A percentile compares a stretch with the other conserved stretches of the same genome.
phyloP scores from a whole-genome alignment of 192 early-diverging fungal genomes.

The Mortierella antarctica region DNA sequence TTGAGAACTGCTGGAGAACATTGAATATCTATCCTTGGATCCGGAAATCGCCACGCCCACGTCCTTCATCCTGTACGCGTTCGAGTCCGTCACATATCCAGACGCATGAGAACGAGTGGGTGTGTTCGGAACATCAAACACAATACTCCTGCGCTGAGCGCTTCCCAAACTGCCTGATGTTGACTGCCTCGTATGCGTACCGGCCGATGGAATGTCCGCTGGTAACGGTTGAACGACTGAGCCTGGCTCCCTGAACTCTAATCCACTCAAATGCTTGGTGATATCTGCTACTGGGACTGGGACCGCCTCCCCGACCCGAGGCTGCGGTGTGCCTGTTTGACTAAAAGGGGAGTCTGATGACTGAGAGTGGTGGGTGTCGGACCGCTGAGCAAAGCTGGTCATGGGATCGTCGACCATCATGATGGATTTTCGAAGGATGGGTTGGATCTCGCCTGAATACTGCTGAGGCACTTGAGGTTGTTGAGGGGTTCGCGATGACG shows the following conservation, averaged over 20 bases:
- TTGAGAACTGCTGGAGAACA: slow-evolving; percentile 5
- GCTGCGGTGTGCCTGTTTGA: slow-evolving; percentile 14
- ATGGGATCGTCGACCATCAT: slow-evolving; percentile 27
- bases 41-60: neutral
- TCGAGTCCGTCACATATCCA: neutral
- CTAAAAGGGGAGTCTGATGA: slow-evolving; percentile 32
- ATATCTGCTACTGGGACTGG: slow-evolving; percentile 47
- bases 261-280: slow-evolving; percentile 42
- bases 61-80: slow-evolving; percentile 4
- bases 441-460: slow-evolving; percentile 33
- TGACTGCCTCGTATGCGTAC: slow-evolving; percentile 20
- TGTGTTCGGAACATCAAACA: slow-evolving; percentile 20
- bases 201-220: slow-evolving; percentile 9
- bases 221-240: neutral
- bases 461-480: slow-evolving; percentile 29
- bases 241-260: slow-evolving; percentile 43
- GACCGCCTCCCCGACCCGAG: slow-evolving; percentile 2
- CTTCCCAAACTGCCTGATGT: slow-evolving; percentile 15
- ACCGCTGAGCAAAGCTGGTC: slow-evolving; percentile 15
- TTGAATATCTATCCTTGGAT: slow-evolving; percentile 28
- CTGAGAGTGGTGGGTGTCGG: slow-evolving; percentile 14
- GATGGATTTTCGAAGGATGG: slow-evolving; percentile 16
- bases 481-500: slow-evolving; percentile 1
- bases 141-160: slow-evolving; percentile 29
- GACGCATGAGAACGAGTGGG: slow-evolving; percentile 7